phyloP scores from a whole-genome alignment of 805 yeast genomes.

The Wickerhamiella cacticola region DNA sequence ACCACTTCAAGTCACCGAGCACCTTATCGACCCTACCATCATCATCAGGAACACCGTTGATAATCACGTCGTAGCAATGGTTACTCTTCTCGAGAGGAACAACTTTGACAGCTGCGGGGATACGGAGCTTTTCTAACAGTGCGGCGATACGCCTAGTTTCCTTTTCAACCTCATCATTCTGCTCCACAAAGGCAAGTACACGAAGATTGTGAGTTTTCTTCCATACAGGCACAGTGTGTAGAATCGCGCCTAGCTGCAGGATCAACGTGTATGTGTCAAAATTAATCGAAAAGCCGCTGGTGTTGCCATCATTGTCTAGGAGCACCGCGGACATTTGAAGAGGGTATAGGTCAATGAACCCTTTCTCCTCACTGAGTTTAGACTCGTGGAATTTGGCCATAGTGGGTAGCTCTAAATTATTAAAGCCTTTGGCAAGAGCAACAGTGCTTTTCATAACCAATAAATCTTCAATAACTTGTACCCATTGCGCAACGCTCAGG shows the following conservation, averaged over 20 bases:
- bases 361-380: conserved; percentile 26
- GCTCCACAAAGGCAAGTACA: conserved; percentile 84
- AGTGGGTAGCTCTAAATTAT: conserved; percentile 49
- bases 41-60: conserved; percentile 47
- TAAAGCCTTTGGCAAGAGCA: conserved; percentile 87
- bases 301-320: conserved; percentile 49
- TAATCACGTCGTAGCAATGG: conserved; percentile 58
- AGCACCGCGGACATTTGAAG: conserved; percentile 90
- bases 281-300: conserved; percentile 67
- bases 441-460: conserved; percentile 80
- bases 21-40: conserved; percentile 39
- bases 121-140: conserved; percentile 64
- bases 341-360: conserved; percentile 81
- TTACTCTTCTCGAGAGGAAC: conserved; percentile 49
- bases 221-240: conserved; percentile 92
- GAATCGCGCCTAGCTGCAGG: conserved; percentile 83
- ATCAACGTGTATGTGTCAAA: conserved; percentile 93
- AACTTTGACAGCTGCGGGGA: conserved; percentile 69
- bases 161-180: conserved; percentile 51
- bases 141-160: conserved; percentile 53
- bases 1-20: conserved; percentile 68
- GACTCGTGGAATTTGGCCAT: conserved; percentile 22
- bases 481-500: conserved; percentile 73
- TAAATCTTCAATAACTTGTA: conserved; percentile 80
- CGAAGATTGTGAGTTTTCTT: conserved; percentile 59